These are phyloP conservation scores for Climacium dendroides DNA, from an alignment of 225 moss, liverwort and hornwort genomes.

Conservation along the genomic window DNA sequence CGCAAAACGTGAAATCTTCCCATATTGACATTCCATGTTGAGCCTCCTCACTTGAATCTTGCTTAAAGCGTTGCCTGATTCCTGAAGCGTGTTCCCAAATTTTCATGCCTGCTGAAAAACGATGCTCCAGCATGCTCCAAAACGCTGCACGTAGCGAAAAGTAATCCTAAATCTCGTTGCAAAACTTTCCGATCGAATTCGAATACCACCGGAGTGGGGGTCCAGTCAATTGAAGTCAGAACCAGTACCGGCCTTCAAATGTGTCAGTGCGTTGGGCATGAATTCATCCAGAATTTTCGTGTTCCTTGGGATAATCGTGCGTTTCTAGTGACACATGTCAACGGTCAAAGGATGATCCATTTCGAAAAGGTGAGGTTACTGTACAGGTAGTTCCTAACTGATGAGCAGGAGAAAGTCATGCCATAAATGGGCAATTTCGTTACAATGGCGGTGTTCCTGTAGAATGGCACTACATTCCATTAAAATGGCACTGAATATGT, in stretches of 20 bases:
- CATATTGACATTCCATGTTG: not conserved
- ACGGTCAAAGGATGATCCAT: too few relatives aligned
- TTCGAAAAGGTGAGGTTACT: too few relatives aligned
- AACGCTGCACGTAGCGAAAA: not conserved
- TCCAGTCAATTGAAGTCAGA: not conserved
- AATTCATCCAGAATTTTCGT: too few relatives aligned
- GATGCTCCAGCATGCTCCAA: not conserved
- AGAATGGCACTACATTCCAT: too few relatives aligned
- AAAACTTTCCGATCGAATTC: too few relatives aligned
- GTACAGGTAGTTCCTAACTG: too few relatives aligned
- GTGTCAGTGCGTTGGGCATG: not conserved
- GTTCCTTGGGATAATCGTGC: too few relatives aligned
- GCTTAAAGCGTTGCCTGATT: not conserved
- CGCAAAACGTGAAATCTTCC: too few relatives aligned
- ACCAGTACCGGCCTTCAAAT: not conserved
- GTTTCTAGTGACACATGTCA: too few relatives aligned
- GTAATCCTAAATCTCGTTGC: not conserved
- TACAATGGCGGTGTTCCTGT: too few relatives aligned
- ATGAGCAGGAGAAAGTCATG: not conserved
- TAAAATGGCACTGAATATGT: too few relatives aligned
- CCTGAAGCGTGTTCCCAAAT: not conserved
- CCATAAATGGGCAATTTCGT: too few relatives aligned
- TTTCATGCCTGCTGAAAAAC: not conserved
- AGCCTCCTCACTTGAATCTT: not conserved
- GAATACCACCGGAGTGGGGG: not conserved